Evolutionary conservation across 257 asterid species (phyloP).

Genomic region (Solanum boliviense): DNA sequence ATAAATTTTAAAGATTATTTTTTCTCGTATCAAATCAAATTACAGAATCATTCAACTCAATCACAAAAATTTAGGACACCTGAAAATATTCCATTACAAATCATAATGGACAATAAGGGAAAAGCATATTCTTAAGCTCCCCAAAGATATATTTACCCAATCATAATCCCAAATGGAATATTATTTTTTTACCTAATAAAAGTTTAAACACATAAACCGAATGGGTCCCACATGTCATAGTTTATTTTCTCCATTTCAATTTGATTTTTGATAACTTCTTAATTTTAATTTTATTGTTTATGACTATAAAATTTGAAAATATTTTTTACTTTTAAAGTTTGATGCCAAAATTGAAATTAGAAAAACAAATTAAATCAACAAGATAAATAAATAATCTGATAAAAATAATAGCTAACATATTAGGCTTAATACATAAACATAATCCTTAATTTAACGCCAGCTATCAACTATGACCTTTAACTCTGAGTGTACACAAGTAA

Average conservation of each 20-base stretch:
- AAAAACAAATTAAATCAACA: too few species aligned
- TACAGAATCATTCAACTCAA: background rate
- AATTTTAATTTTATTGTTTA: too few species aligned
- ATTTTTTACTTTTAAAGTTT: rapidly evolving
- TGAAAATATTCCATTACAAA: background rate
- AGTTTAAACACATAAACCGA: background rate
- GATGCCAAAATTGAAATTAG: too few species aligned
- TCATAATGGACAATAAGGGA: background rate
- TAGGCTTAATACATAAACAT: too few species aligned
- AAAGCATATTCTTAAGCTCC: background rate
- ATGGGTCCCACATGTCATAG: background rate
- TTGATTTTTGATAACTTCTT: too few species aligned
- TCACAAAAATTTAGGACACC: background rate
- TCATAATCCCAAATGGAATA: background rate
- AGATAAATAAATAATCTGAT: too few species aligned
- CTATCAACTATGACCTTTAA: rapidly evolving
- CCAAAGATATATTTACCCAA: background rate
- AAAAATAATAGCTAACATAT: too few species aligned
- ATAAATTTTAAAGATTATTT: too few species aligned
- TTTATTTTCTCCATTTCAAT: too few species aligned
- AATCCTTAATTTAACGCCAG: rapidly evolving
- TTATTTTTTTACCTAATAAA: background rate
- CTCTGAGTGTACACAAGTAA: too few species aligned
- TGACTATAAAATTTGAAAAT: too few species aligned
- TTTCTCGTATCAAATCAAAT: too few species aligned